Percentiles rank a stretch among this genome's conserved stretches.
Evolutionary conservation across 1,284 basidiomycete species (phyloP).

Genomic region (Fistulina hepatica): DNA sequence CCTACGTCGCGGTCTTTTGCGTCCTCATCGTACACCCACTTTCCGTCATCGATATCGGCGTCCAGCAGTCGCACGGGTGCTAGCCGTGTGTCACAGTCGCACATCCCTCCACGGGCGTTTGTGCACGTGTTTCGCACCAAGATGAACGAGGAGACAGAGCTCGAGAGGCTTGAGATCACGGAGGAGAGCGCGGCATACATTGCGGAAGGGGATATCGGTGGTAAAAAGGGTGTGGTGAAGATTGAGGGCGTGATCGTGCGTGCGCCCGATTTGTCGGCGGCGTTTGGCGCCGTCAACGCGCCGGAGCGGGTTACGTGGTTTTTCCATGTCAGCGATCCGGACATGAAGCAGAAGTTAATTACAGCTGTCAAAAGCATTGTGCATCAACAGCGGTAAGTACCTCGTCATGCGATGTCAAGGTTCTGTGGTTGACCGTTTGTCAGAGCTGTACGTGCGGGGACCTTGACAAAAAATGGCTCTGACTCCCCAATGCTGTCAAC

Average conservation of each 20-base stretch:
- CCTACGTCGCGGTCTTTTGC: too few relatives aligned
- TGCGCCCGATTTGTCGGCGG: slow-evolving; percentile 27
- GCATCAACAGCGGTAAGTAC: slow-evolving; percentile 52
- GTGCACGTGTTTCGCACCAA: slow-evolving; percentile 18
- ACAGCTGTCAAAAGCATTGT: slow-evolving; percentile 59
- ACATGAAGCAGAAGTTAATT: slow-evolving; percentile 64
- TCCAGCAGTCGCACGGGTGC: too few relatives aligned
- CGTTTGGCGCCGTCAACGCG: slow-evolving; percentile 27
- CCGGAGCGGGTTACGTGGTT: slow-evolving; percentile 54
- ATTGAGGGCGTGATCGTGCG: slow-evolving; percentile 53
- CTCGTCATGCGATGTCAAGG: slow-evolving; percentile 5
- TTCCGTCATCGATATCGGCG: too few relatives aligned
- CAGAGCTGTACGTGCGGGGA: slow-evolving; percentile 60
- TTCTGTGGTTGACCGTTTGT: slow-evolving; percentile 1
- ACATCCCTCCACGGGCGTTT: background rate
- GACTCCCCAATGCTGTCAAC: too few relatives aligned
- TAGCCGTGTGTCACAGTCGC: background rate
- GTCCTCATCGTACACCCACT: too few relatives aligned
- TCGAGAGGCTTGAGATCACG: slow-evolving; percentile 63
- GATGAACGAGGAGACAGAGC: slow-evolving; percentile 47
- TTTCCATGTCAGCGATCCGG: slow-evolving; percentile 48
- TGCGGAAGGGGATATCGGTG: slow-evolving; percentile 55
- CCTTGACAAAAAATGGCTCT: too few relatives aligned
- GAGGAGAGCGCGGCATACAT: slow-evolving; percentile 65
- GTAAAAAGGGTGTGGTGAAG: slow-evolving; percentile 52